Conservation (phyloP, 192 early-diverging fungal species). For the Borealophlyctis nickersoniae region DNA sequence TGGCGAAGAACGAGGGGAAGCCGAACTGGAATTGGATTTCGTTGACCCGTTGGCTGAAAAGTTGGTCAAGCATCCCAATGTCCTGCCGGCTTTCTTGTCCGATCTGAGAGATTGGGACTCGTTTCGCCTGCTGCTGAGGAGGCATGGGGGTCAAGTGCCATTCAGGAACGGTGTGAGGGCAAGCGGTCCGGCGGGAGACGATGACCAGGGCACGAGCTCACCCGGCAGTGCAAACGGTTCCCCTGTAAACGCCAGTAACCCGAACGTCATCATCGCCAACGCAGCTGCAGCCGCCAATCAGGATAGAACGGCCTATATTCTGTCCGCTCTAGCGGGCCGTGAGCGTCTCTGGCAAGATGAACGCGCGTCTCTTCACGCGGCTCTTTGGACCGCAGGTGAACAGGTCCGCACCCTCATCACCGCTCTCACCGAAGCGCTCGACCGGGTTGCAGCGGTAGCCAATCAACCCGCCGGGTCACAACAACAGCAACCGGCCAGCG, state of each 20-base stretch:
- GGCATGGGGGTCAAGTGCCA: slow-evolving; percentile 23
- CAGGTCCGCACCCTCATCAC: slow-evolving; percentile 23
- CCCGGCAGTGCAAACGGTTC: background rate
- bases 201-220: background rate
- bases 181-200: background rate
- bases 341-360: slow-evolving; percentile 28
- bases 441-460: slow-evolving; percentile 4
- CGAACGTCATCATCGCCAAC: background rate
- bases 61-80: slow-evolving; percentile 23
- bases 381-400: slow-evolving; percentile 29
- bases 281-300: background rate
- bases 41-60: slow-evolving; percentile 26
- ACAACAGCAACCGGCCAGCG: background rate
- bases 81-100: slow-evolving; percentile 25
- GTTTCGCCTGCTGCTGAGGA: slow-evolving; percentile 23
- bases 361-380: slow-evolving; percentile 23
- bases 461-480: background rate
- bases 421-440: slow-evolving; percentile 21
- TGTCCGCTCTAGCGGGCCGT: slow-evolving; percentile 17
- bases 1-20: background rate
- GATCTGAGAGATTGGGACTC: slow-evolving; percentile 34
- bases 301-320: slow-evolving; percentile 1
- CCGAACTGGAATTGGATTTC: slow-evolving; percentile 13
- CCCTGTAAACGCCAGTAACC: background rate
- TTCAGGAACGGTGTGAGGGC: background rate